Evolutionary conservation across 768 basidiomycete species (phyloP).

Genomic region (Lactarius pseudohatsudake): DNA sequence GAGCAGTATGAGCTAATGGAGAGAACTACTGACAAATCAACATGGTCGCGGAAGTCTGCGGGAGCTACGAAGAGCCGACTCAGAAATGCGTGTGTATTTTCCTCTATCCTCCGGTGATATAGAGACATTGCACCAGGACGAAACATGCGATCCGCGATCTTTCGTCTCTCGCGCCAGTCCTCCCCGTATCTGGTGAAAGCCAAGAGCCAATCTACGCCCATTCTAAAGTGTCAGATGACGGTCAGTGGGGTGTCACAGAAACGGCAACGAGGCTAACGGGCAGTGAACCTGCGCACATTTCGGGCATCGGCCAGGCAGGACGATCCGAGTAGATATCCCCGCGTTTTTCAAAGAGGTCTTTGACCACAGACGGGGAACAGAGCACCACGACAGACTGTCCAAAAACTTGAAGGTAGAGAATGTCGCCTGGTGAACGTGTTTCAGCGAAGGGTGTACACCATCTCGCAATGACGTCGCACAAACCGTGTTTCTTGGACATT

Average conservation of each 20-base stretch:
- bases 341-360: slow-evolving; percentile 53
- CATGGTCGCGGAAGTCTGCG: slow-evolving; percentile 3
- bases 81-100: neutral
- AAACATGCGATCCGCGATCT: slow-evolving; percentile 11
- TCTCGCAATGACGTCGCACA: neutral
- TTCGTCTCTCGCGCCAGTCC: slow-evolving; percentile 7
- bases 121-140: neutral
- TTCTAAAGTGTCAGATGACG: neutral
- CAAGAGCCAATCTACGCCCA: slow-evolving; percentile 3
- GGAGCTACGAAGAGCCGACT: slow-evolving; percentile 3
- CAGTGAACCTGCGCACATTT: slow-evolving; percentile 9
- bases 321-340: slow-evolving; percentile 34
- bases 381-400: slow-evolving; percentile 51
- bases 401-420: slow-evolving; percentile 37
- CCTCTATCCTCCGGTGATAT: slow-evolving; percentile 2
- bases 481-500: slow-evolving; percentile 15
- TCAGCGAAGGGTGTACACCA: neutral
- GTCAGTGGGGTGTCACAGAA: neutral
- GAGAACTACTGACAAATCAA: neutral
- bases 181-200: neutral
- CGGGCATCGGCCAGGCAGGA: neutral
- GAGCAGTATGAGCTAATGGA: too few species aligned
- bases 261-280: neutral
- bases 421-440: neutral
- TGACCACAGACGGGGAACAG: slow-evolving; percentile 44